phyloP scores from a whole-genome alignment of 1,139 yeast genomes.

The Sugiyamaella japonica region DNA sequence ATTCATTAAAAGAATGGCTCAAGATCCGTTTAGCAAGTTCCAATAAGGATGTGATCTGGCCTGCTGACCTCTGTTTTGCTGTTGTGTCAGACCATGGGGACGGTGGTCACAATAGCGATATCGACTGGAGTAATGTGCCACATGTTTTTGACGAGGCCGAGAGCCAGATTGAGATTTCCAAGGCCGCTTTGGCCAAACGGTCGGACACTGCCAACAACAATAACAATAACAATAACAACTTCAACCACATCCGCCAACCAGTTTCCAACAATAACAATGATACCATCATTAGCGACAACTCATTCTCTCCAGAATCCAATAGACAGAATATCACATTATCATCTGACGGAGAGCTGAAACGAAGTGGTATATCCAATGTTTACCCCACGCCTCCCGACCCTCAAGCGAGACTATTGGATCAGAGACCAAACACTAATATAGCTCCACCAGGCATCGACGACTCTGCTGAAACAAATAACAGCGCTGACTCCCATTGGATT shows the following conservation, averaged over 20 bases:
- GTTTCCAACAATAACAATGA: neutral
- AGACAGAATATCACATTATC: constrained; percentile 2
- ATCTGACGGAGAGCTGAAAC: constrained; percentile 16
- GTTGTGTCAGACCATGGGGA: neutral
- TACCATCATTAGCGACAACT: neutral
- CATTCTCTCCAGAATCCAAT: neutral
- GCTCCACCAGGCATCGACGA: constrained; percentile 34
- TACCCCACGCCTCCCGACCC: constrained; percentile 45
- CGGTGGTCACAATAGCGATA: neutral
- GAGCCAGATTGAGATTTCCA: constrained; percentile 19
- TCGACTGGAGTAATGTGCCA: constrained; percentile 19
- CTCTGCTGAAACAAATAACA: constrained; percentile 26
- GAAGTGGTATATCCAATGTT: constrained; percentile 22
- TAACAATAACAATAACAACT: neutral
- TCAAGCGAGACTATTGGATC: constrained; percentile 21
- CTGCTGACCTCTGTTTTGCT: constrained; percentile 24
- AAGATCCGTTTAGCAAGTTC: constrained; percentile 11
- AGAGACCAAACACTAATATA: constrained; percentile 5
- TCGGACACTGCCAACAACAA: neutral
- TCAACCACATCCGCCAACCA: neutral
- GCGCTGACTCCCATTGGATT: constrained; percentile 33
- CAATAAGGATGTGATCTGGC: constrained; percentile 23
- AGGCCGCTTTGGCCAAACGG: constrained; percentile 2
- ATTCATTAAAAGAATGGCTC: constrained; percentile 13
- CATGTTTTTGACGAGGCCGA: constrained; percentile 36